Base-by-base conservation (phyloP, 2,329 filamentous ascomycete genomes). In the Arthrinium phaeospermum region DNA sequence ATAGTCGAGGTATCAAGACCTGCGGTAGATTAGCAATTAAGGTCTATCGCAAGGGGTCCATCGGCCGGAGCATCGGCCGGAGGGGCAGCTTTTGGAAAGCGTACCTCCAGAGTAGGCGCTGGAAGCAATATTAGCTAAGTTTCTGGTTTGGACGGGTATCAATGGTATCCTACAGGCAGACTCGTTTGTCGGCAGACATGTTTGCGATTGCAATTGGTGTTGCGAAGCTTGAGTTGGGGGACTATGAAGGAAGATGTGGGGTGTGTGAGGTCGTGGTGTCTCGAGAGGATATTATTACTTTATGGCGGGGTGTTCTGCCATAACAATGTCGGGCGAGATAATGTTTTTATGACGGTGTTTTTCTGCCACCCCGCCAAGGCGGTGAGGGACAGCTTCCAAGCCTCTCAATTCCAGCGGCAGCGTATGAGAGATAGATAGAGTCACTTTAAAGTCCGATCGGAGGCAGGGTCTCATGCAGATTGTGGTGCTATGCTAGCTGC, bases 1-100 rank as follows among this genome's bases (percentile, higher is more conserved):
- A 86, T 86, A 7, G 80, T 82, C 53, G 22, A 41, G 47, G 46
- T 68, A 47, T 68, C 67, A 46, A 68, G 67, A 47, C 67, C 67
- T 68, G 51, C 16, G 49, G n/a, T 27, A 57, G 27, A 34, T 57
- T 57, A 57, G 51, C 51, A 53, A 27, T 34, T 57, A 8, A 24
- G 22, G 64, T 67, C 37, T 37, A 67, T 67, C 24, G 64, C 37
- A 19, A 6, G 37, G 37, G 34, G 27, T 45, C 19, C 34, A 44
- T 70, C 24, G 27, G 64, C 27, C 41, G 49, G 34, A 24, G 67
- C 47, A 45, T n/a, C 7, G 68, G 68, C 68, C 46, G 51, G 51
- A 34, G 51, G 49, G 51, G 51, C 34, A 57, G 51, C 51, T 57
- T 57, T 34, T 34, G 24, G 13, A 27, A n/a, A 30, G 27, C n/a